Evolutionary conservation across 768 basidiomycete genomes (phyloP), one percentile per base, ranked within the genome.

Genomic region (Tulasnella sp.): DNA sequence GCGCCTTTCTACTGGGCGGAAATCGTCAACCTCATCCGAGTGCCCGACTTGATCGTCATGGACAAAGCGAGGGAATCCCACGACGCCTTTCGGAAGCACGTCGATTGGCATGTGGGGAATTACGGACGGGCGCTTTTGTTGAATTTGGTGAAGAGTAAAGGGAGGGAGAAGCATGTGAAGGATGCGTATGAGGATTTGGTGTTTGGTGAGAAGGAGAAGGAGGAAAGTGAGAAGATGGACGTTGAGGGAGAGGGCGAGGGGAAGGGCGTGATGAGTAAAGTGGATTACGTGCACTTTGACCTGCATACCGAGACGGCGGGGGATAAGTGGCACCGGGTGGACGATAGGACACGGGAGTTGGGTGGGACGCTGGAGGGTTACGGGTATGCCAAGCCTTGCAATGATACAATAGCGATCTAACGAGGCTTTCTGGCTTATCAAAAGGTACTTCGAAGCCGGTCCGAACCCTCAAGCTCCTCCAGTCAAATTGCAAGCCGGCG

Each of bases 1-100:
- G 88, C 94, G 5, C 97, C 97, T 0, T 79, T 98, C 22, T 98
- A 90, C 79, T 99, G 96, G 96, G 92, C 93, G 0, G 96, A 99
- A 79, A 83, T 99, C 77, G 98, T 93, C 80, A 98, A 92, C 59
- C 78, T 99, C 75, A 85, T 94, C 76, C 98, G 98, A 79, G 97
- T 94, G 77, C 97, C 97, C 9, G 97, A 98, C 81, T 81, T 99
- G 72, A 93, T 94, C 80, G 85, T 98, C 72, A 98, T 99, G 96
- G 95, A 98, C 69, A 80, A 91, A 47, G 87, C 88, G 68, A 88
- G 92, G 73, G 91, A 94, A 29, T 95, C 95, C 76, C 83, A 87
- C 73, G 12, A 17, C 5, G 91, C 88, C 1, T 86, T 93, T 80
- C 83, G 84, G 39, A 82, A 82, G 42, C 96, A 99, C 81, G 81